Conservation (phyloP, 306 rosid genomes). For the Glycine latifolia region DNA sequence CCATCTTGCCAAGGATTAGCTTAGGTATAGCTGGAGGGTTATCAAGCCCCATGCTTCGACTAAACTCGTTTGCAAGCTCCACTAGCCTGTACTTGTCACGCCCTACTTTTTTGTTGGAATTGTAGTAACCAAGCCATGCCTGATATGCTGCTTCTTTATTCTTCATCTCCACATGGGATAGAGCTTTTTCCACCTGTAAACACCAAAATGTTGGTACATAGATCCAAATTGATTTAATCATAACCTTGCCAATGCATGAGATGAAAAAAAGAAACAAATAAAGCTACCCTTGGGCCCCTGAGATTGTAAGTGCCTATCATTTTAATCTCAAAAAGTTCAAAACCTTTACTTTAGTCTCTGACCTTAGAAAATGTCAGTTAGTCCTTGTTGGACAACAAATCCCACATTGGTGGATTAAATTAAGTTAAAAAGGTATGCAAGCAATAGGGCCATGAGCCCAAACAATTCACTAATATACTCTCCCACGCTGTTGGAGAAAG, state of each 20-base stretch:
- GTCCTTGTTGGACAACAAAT: too few species aligned
- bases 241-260: neutral
- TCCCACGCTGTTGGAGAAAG: too few species aligned
- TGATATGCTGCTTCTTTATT: slow-evolving; percentile 93
- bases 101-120: slow-evolving; percentile 77
- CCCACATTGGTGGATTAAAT: too few species aligned
- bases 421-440: too few species aligned
- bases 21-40: slow-evolving; percentile 86
- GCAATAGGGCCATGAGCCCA: too few species aligned
- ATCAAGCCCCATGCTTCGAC: slow-evolving; percentile 91
- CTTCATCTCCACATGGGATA: slow-evolving; percentile 78
- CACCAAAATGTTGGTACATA: slow-evolving; percentile 17
- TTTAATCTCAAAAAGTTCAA: too few species aligned
- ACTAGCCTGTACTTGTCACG: slow-evolving; percentile 75
- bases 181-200: slow-evolving; percentile 77
- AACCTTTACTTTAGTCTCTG: too few species aligned
- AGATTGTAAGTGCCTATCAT: too few species aligned
- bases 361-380: too few species aligned
- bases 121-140: slow-evolving; percentile 97
- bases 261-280: neutral
- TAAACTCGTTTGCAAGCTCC: slow-evolving; percentile 93
- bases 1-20: slow-evolving; percentile 90
- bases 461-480: too few species aligned
- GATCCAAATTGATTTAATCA: neutral
- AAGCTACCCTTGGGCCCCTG: too few species aligned